Evolutionary conservation across 1,284 basidiomycete genomes (phyloP).

Genomic region (Cryptococcus deneoformans): DNA sequence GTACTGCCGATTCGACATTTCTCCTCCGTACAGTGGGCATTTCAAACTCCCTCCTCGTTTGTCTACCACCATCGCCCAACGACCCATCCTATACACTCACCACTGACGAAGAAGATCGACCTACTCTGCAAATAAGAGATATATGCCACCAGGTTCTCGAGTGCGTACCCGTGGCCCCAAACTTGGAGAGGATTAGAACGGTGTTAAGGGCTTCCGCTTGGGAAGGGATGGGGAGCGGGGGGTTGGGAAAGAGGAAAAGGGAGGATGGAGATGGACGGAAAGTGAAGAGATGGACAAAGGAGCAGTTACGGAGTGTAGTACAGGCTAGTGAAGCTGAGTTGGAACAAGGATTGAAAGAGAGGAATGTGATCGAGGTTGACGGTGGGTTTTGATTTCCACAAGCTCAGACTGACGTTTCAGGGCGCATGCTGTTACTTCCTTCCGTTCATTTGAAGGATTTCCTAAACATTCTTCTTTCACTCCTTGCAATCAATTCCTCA

Average conservation of each 20-base stretch:
- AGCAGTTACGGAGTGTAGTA: constrained; percentile 60
- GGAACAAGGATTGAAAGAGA: constrained; percentile 42
- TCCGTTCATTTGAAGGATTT: constrained; percentile 63
- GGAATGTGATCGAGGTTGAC: constrained; percentile 68
- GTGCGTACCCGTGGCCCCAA: constrained; percentile 66
- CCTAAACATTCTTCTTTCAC: constrained; percentile 66
- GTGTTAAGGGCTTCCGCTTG: constrained; percentile 67
- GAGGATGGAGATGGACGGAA: constrained; percentile 5
- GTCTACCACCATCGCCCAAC: constrained; percentile 55
- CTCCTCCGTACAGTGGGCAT: constrained; percentile 72
- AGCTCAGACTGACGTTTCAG: too few species aligned
- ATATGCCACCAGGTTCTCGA: constrained; percentile 71
- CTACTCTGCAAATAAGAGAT: constrained; percentile 43
- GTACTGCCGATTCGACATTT: constrained; percentile 75
- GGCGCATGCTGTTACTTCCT: constrained; percentile 53
- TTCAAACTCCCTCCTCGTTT: constrained; percentile 78
- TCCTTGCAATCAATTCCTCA: constrained; percentile 52
- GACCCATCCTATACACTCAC: background rate
- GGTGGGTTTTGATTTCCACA: constrained; percentile 29
- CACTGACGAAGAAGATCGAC: background rate
- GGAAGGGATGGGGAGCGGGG: constrained; percentile 53
- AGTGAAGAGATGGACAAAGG: constrained; percentile 35
- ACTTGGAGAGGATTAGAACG: constrained; percentile 62
- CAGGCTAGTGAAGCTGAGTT: constrained; percentile 62
- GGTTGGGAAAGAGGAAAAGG: constrained; percentile 19